Percentiles rank a stretch among this genome's conserved stretches.
Conservation (phyloP, 2,329 filamentous ascomycete species). For the Westerdykella sp. region DNA sequence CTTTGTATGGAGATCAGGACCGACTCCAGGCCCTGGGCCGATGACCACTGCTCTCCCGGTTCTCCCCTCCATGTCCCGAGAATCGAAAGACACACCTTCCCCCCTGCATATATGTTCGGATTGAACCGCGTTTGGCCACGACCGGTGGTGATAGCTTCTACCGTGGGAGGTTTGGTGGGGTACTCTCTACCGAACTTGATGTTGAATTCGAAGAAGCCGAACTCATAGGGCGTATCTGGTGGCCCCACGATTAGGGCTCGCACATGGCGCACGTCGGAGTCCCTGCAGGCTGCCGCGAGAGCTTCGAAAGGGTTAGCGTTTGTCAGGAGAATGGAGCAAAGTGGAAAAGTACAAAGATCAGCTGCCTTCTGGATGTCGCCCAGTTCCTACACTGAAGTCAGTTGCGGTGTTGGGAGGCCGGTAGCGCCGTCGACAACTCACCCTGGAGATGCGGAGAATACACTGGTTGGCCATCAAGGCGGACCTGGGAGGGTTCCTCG, state of each 20-base stretch:
- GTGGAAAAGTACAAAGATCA: constrained; percentile 63
- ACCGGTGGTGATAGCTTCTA: constrained; percentile 76
- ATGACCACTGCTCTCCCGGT: constrained; percentile 89
- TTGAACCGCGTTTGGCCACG: constrained; percentile 86
- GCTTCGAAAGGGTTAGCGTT: constrained; percentile 46
- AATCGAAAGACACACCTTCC: constrained; percentile 93
- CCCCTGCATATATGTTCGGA: constrained; percentile 87
- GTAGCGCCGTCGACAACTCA: constrained; percentile 37
- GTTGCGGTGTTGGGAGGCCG: no score
- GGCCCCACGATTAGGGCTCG: constrained; percentile 86
- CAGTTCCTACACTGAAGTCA: constrained; percentile 59
- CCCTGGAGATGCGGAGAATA: constrained; percentile 80
- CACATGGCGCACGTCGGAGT: constrained; percentile 82
- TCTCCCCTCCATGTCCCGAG: constrained; percentile 93
- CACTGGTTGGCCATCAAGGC: constrained; percentile 69
- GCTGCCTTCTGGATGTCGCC: constrained; percentile 75
- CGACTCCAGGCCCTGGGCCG: constrained; percentile 89
- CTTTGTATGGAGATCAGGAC: constrained; percentile 94
- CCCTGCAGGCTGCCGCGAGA: constrained; percentile 78
- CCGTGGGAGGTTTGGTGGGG: constrained; percentile 58
- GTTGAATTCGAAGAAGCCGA: constrained; percentile 90
- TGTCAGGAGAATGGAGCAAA: constrained; percentile 1
- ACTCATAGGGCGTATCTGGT: constrained; percentile 92
- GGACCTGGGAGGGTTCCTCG: not conserved
- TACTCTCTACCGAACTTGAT: constrained; percentile 82